Evolutionary conservation across 2,329 filamentous ascomycete genomes (phyloP), one percentile per base, ranked within the genome.

Genomic region (Cladosporium oxysporum): DNA sequence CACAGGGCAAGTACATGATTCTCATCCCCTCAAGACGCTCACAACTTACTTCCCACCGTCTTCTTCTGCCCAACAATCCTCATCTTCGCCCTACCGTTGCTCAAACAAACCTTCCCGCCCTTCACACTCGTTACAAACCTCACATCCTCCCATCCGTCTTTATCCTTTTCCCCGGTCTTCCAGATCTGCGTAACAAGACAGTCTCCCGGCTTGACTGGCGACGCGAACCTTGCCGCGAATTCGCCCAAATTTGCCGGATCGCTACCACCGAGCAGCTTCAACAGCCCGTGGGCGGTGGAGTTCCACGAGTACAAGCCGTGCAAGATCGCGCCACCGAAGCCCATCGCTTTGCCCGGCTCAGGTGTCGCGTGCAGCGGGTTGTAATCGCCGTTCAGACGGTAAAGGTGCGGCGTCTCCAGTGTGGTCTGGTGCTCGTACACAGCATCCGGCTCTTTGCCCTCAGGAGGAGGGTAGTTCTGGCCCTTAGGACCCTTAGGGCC

Each of bases 221-320:
- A 90, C 14, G 92, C 92, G 76, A 97, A 97, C 52, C 93, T 84
- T 21, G 92, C 92, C 81, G 94, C 91, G 82, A 94, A 97, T 79
- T 95, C 91, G 80, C 88, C 91, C 71, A 97, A 83, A 74, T 94
- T 96, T 70, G 85, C 85, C 1, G 93, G 91, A 75, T 96, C 87
- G 77, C 90, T 90, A 57, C 85, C 90, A 55, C 92, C 92, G 23
- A 96, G 83, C 47, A 85, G 81, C 78, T 90, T 85, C 64, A 97
- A 82, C 66, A 97, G 82, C 31, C 85, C 88, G 74, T 94, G 91
- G 18, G 86, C 87, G 1, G 91, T 86, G 66, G 86, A 87, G 57
- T 97, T 97, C 89, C 91, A 97, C 72, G 88, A 91, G 81, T 89
- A 96, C 55, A 97, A 83, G 23, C 93, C 93, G 80, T 97, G 93